Conservation (phyloP, 169 alveolate species). For the Plasmodium vinckei region DNA sequence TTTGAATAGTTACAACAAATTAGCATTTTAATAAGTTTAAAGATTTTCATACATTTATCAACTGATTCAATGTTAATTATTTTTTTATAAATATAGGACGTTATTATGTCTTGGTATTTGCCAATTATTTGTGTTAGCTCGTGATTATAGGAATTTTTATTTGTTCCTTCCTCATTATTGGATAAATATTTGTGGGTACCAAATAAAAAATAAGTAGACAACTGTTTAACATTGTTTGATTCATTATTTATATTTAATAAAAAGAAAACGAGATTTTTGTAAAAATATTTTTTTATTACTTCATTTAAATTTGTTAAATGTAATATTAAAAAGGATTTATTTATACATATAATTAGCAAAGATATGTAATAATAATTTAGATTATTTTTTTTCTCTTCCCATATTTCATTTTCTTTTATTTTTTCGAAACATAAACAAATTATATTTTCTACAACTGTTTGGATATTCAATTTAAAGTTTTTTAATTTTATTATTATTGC, state of each 20-base stretch:
- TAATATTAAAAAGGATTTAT: constrained; percentile 28
- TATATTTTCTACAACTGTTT: constrained; percentile 23
- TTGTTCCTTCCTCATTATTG: not conserved
- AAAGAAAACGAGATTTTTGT: constrained; percentile 10
- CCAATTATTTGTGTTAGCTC: constrained; percentile 10
- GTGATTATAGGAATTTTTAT: not conserved
- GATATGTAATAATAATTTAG: constrained; percentile 11
- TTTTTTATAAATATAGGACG: constrained; percentile 34
- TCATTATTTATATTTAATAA: constrained; percentile 19
- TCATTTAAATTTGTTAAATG: constrained; percentile 20
- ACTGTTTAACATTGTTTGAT: not conserved
- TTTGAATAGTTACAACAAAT: not conserved
- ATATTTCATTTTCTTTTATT: constrained; percentile 18
- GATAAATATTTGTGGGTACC: constrained; percentile 14
- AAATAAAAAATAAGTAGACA: constrained; percentile 11
- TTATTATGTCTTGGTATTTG: constrained; percentile 5
- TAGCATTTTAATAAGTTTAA: constrained; percentile 3
- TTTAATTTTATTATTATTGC: constrained; percentile 26
- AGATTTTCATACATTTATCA: constrained; percentile 1
- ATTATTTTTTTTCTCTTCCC: not conserved
- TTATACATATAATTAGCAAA: constrained; percentile 23
- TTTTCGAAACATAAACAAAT: constrained; percentile 11
- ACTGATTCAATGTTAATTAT: constrained; percentile 34
- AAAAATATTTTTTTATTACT: constrained; percentile 23
- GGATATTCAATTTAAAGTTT: not conserved